These are phyloP conservation scores for Rhizoctonia solani DNA, from an alignment of 1,284 basidiomycete species.

Conservation along the genomic window DNA sequence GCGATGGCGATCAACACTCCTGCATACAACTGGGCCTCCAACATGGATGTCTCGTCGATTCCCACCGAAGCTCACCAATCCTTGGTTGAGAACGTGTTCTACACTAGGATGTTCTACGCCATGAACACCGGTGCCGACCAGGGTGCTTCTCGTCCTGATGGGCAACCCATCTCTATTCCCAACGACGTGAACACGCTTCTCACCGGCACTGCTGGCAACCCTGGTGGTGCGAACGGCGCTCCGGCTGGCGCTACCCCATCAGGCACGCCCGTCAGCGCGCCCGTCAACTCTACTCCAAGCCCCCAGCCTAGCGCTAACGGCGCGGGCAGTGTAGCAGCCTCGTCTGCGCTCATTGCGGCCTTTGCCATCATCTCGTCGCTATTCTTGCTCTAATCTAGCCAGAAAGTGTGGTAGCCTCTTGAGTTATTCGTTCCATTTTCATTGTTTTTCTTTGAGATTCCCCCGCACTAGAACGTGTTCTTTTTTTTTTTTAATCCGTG, in stretches of 20 bases:
- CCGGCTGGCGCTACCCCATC: slow-evolving; percentile 37
- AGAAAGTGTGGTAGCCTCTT: not conserved
- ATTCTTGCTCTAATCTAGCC: slow-evolving; percentile 56
- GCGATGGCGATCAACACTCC: slow-evolving; percentile 52
- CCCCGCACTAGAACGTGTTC: not conserved
- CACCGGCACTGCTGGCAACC: slow-evolving; percentile 41
- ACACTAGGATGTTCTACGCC: slow-evolving; percentile 64
- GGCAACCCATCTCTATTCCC: slow-evolving; percentile 56
- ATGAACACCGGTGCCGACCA: slow-evolving; percentile 61
- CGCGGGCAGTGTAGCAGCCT: slow-evolving; percentile 55
- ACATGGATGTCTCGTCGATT: slow-evolving; percentile 59
- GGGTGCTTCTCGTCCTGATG: slow-evolving; percentile 47
- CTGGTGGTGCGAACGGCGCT: slow-evolving; percentile 37
- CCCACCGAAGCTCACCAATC: slow-evolving; percentile 58
- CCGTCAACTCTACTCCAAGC: slow-evolving; percentile 41
- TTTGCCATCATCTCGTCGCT: slow-evolving; percentile 58
- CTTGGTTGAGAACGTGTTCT: slow-evolving; percentile 59
- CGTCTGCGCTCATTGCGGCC: slow-evolving; percentile 55
- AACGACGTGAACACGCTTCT: slow-evolving; percentile 45
- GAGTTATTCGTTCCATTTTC: slow-evolving; percentile 5
- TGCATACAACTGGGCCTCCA: slow-evolving; percentile 64
- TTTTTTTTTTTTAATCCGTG: slow-evolving; percentile 34
- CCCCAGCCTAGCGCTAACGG: slow-evolving; percentile 48
- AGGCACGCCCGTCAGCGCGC: not conserved
- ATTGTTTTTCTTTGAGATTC: slow-evolving; percentile 31